phyloP scores from a whole-genome alignment of 805 yeast genomes.

The Sugiyamaella mastotermitis region DNA sequence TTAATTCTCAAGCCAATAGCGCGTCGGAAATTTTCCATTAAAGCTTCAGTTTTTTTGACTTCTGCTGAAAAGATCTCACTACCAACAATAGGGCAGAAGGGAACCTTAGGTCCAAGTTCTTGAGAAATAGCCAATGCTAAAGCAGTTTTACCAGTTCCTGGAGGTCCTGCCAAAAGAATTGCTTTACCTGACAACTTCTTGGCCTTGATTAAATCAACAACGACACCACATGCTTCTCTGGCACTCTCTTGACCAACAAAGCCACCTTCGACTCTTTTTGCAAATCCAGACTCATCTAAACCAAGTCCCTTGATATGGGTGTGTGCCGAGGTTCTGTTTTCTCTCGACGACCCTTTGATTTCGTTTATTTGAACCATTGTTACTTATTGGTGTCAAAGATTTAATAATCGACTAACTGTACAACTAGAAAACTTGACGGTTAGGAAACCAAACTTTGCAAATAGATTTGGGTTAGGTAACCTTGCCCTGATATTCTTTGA shows the following conservation, averaged over 20 bases:
- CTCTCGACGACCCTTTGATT: constrained; percentile 55
- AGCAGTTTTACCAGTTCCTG: constrained; percentile 98
- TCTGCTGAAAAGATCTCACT: constrained; percentile 93
- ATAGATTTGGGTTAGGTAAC: no score
- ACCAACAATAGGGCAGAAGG: constrained; percentile 96
- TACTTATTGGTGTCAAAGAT: not conserved
- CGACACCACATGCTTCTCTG: constrained; percentile 80
- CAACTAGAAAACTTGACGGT: no score
- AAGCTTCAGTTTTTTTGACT: constrained; percentile 90
- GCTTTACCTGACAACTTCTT: constrained; percentile 95
- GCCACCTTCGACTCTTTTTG: constrained; percentile 83
- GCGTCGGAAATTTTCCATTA: constrained; percentile 94
- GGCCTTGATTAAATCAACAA: constrained; percentile 87
- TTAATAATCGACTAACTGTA: no score
- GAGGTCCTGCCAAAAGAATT: constrained; percentile 92
- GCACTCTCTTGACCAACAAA: constrained; percentile 73
- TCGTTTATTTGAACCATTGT: constrained; percentile 76
- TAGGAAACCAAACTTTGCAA: no score
- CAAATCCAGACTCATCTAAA: constrained; percentile 80
- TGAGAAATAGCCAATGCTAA: constrained; percentile 93
- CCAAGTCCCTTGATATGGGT: constrained; percentile 96
- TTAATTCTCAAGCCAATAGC: constrained; percentile 95
- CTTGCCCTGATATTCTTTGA: no score
- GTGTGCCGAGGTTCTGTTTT: constrained; percentile 85
- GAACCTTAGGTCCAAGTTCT: constrained; percentile 94